These are phyloP conservation scores for Arctium lappa DNA, from an alignment of 129 eudicot species.

Conservation along the genomic window DNA sequence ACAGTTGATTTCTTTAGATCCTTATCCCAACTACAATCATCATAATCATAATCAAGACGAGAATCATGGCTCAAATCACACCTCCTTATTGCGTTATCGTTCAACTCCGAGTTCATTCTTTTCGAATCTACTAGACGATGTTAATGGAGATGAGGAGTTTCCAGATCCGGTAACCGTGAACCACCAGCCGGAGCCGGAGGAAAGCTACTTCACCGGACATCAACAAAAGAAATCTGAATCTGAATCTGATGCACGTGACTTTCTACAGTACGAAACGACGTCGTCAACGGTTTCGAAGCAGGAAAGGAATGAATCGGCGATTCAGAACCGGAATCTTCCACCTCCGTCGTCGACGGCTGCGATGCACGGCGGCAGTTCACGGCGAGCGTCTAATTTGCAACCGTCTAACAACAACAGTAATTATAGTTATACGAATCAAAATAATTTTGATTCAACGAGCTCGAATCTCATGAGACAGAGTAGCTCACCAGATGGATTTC, in stretches of 20 bases:
- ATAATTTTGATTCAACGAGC: constrained; percentile 20
- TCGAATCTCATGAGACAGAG: constrained; percentile 66
- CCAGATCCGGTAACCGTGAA: constrained; percentile 16
- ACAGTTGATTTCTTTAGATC: constrained; percentile 45
- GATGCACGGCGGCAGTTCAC: constrained; percentile 8
- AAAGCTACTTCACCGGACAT: constrained; percentile 12
- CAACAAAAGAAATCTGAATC: not conserved
- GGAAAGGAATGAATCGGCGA: constrained; percentile 10
- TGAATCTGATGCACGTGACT: constrained; percentile 31
- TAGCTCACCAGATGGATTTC: constrained; percentile 86
- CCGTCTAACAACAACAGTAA: constrained; percentile 3
- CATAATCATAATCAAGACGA: constrained; percentile 8
- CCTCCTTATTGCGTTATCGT: constrained; percentile 37
- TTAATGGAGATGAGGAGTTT: constrained; percentile 23
- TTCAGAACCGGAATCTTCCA: constrained; percentile 11
- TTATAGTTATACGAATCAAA: constrained; percentile 18
- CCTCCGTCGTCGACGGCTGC: constrained; percentile 7
- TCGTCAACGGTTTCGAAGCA: constrained; percentile 27
- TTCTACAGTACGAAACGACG: constrained; percentile 10
- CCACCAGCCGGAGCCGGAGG: constrained; percentile 30
- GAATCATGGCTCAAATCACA: constrained; percentile 2
- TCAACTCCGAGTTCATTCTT: constrained; percentile 75
- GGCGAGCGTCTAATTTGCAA: constrained; percentile 22
- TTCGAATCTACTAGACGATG: constrained; percentile 43
- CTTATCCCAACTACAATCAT: constrained; percentile 19